phyloP scores from a whole-genome alignment of 2,329 filamentous ascomycete genomes.

The Fusarium subtropicale region DNA sequence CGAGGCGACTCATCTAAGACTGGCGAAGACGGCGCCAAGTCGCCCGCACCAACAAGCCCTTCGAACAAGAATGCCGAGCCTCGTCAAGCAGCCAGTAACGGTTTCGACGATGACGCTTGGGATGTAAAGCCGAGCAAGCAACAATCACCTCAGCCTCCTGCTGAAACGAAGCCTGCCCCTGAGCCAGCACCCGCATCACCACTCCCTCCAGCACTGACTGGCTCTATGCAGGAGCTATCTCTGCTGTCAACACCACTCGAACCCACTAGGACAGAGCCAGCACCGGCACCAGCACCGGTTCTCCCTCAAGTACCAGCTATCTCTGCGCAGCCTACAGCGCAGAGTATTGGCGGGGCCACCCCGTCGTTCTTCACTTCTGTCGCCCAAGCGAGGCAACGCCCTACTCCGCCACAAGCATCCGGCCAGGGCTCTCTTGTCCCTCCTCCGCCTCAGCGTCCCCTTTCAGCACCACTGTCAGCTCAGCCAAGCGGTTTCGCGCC shows the following conservation, averaged over 20 bases:
- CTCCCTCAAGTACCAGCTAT: constrained; percentile 6
- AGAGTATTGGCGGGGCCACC: constrained; percentile 65
- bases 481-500: constrained; percentile 79
- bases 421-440: constrained; percentile 76
- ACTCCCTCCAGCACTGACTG: constrained; percentile 67
- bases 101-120: constrained; percentile 98
- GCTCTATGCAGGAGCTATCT: constrained; percentile 72
- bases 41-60: constrained; percentile 40
- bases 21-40: constrained; percentile 39
- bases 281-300: constrained; percentile 41
- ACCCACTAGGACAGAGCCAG: constrained; percentile 58
- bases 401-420: constrained; percentile 52
- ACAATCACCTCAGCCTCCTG: constrained; percentile 38
- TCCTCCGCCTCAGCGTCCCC: constrained; percentile 79
- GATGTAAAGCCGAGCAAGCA: constrained; percentile 87
- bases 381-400: constrained; percentile 59
- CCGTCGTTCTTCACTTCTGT: constrained; percentile 67
- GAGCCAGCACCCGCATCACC: constrained; percentile 34
- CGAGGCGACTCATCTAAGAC: constrained; percentile 59
- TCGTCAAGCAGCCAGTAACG: constrained; percentile 54
- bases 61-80: constrained; percentile 49
- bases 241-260: constrained; percentile 65
- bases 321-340: constrained; percentile 50
- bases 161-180: constrained; percentile 42
- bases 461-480: constrained; percentile 87